Conservation (phyloP, 2,329 filamentous ascomycete genomes). For the Aspergillus fischeri region DNA sequence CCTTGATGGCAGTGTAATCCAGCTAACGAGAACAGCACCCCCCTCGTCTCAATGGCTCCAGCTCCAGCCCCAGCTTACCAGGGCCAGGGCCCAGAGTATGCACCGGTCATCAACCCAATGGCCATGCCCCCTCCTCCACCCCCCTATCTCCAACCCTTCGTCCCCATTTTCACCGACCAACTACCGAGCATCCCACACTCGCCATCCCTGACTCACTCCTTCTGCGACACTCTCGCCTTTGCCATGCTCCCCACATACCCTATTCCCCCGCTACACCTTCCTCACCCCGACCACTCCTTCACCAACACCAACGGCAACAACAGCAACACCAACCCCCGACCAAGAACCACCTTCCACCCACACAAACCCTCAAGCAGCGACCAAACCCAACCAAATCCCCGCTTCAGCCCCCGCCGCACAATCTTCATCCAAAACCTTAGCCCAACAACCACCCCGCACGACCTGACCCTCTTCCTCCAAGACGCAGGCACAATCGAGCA, state of each 20-base stretch:
- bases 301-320: slow-evolving; percentile 2
- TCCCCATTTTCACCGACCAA: slow-evolving; percentile 27
- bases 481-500: slow-evolving; percentile 27
- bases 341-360: background rate
- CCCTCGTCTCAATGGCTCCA: slow-evolving; percentile 7
- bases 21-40: slow-evolving; percentile 14
- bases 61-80: slow-evolving; percentile 19
- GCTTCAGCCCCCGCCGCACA: slow-evolving; percentile 13
- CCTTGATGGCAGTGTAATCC: background rate
- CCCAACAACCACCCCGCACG: slow-evolving; percentile 23
- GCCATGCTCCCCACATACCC: slow-evolving; percentile 27
- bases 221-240: slow-evolving; percentile 25
- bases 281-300: background rate
- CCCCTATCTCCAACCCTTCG: slow-evolving; percentile 15
- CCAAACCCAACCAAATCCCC: background rate
- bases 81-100: slow-evolving; percentile 22
- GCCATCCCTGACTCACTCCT: slow-evolving; percentile 24
- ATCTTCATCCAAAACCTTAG: slow-evolving; percentile 29
- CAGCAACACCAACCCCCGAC: background rate
- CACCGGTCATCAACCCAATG: slow-evolving; percentile 20
- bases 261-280: slow-evolving; percentile 14
- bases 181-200: slow-evolving; percentile 25
- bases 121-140: slow-evolving; percentile 10
- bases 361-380: slow-evolving; percentile 1
- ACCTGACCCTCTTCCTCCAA: slow-evolving; percentile 27